Percentiles rank a stretch among this genome's conserved stretches.
phyloP scores from a whole-genome alignment of 495 filamentous ascomycete genomes.

The Lophium mytilinum region DNA sequence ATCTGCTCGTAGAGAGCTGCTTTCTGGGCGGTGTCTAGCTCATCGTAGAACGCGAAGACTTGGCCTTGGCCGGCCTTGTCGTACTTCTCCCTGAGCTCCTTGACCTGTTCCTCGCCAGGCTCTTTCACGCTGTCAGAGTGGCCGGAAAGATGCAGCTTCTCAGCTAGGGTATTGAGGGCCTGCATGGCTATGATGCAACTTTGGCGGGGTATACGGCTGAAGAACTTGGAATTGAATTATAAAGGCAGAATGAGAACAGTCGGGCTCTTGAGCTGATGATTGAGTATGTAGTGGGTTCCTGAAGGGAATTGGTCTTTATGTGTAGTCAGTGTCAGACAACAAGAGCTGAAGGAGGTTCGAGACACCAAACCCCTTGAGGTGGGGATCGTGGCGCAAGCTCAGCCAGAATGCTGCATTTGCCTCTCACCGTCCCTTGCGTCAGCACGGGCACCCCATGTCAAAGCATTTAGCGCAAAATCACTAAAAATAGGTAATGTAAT shows the following conservation, averaged over 20 bases:
- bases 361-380: too few relatives aligned
- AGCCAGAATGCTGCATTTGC: background rate
- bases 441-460: conserved; percentile 1
- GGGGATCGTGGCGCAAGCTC: background rate
- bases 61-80: conserved; percentile 74
- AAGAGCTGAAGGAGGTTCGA: too few relatives aligned
- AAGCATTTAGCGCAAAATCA: conserved; percentile 1
- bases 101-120: conserved; percentile 63
- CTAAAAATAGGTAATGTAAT: conserved; percentile 17
- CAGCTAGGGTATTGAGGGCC: conserved; percentile 50
- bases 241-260: too few relatives aligned
- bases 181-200: conserved; percentile 29
- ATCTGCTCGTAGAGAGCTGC: conserved; percentile 74
- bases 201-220: conserved; percentile 5
- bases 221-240: too few relatives aligned
- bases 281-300: too few relatives aligned
- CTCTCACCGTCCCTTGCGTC: conserved; percentile 8
- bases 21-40: conserved; percentile 64
- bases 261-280: too few relatives aligned
- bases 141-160: conserved; percentile 44
- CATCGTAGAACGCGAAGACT: conserved; percentile 84
- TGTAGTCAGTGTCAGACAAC: too few relatives aligned
- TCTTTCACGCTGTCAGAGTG: conserved; percentile 42
- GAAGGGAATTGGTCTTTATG: too few relatives aligned
- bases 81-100: conserved; percentile 71